These are phyloP conservation scores for Pterocarpus macrocarpus DNA, from an alignment of 306 rosid species.

Conservation along the genomic window DNA sequence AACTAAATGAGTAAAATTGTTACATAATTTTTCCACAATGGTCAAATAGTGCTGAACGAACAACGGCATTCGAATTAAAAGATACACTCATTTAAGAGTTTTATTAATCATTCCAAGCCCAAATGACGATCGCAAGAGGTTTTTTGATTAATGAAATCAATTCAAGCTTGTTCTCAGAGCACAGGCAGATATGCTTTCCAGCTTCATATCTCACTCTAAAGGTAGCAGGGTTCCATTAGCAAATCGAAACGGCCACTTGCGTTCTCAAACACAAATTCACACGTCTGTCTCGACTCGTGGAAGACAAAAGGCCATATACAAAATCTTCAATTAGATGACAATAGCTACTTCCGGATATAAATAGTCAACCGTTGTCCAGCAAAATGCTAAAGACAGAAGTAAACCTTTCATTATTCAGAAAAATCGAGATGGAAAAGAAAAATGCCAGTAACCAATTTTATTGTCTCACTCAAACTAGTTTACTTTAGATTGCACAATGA, in stretches of 20 bases:
- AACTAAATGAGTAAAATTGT: too few relatives aligned
- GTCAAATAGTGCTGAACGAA: not conserved
- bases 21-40: slow-evolving; percentile 22
- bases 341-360: slow-evolving; percentile 41
- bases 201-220: slow-evolving; percentile 43
- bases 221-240: slow-evolving; percentile 36
- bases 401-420: slow-evolving; percentile 37
- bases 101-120: slow-evolving; percentile 10
- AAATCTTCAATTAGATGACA: slow-evolving; percentile 45
- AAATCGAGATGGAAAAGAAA: not conserved
- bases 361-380: slow-evolving; percentile 49
- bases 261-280: slow-evolving; percentile 43
- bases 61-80: not conserved
- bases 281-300: slow-evolving; percentile 41
- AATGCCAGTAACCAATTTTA: slow-evolving; percentile 38
- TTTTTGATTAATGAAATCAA: slow-evolving; percentile 7
- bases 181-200: slow-evolving; percentile 43
- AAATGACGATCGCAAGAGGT: not conserved
- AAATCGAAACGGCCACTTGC: slow-evolving; percentile 44
- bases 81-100: not conserved
- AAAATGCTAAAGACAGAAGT: slow-evolving; percentile 47
- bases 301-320: slow-evolving; percentile 44
- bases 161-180: slow-evolving; percentile 26
- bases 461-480: slow-evolving; percentile 45
- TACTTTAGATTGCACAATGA: slow-evolving; percentile 52